phyloP scores from a whole-genome alignment of 495 filamentous ascomycete genomes.

The Penicillium canescens region DNA sequence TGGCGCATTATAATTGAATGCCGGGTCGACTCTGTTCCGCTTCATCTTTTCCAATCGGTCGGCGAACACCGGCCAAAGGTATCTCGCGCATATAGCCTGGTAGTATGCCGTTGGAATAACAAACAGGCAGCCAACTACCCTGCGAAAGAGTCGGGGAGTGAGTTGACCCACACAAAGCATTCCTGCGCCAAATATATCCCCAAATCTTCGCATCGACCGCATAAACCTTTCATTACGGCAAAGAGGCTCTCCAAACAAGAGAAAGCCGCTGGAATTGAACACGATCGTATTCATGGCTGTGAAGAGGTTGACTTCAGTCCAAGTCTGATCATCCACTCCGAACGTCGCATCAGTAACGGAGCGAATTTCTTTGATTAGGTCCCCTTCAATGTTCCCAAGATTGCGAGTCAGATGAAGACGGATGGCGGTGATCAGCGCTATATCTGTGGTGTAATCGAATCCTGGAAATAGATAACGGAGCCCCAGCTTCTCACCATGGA shows the following conservation, averaged over 20 bases:
- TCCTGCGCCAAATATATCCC: background rate
- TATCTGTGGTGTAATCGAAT: background rate
- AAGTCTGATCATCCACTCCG: background rate
- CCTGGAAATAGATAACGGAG: background rate
- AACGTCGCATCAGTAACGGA: background rate
- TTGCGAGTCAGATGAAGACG: background rate
- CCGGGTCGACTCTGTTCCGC: background rate
- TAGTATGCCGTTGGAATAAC: background rate
- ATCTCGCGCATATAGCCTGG: background rate
- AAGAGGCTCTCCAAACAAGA: background rate
- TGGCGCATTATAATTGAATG: background rate
- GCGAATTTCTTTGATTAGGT: background rate
- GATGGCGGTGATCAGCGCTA: background rate
- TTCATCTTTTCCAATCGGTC: background rate
- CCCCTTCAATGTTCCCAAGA: background rate
- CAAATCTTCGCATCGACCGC: background rate
- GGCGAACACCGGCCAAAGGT: background rate
- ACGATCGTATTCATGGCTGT: background rate
- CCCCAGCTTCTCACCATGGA: background rate
- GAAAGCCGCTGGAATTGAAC: background rate
- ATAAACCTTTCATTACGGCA: background rate
- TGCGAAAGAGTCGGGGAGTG: background rate
- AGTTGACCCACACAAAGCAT: background rate
- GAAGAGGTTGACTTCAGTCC: background rate
- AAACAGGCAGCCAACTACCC: background rate